Evolutionary conservation across 305 asterid species (phyloP), one percentile per base, ranked within the genome.

Genomic region (Solanum hybrid): DNA sequence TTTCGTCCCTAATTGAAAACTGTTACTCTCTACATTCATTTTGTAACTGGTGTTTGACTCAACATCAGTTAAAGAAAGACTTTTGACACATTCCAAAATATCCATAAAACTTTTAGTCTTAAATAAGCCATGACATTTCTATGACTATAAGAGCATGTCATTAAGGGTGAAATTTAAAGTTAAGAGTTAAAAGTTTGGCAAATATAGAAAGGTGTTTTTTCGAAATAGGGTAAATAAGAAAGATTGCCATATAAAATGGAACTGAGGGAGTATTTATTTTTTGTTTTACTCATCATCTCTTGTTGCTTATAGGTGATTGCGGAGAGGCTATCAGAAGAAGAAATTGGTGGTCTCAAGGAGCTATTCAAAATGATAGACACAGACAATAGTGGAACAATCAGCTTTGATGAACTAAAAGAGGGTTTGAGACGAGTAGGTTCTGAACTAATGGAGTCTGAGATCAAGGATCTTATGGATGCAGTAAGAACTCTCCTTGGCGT

Each of bases 241-340:
- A 14, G 80, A 29, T 1, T 74, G n/a, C n/a, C 37, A 74, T 14
- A 74, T 74, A 74, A 74, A 74, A 74, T 74, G 80, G 11, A 74
- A 74, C 37, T 29, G 37, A 74, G 24, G 37, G 80, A 74, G 37
- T 74, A 31, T 74, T 74, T 74, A 29, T 29, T 31, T 74, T 74
- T 74, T 74, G 24, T 69, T 87, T 46, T 37, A 34, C 90, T 92
- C 86, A 84, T 89, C 75, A 67, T 79, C 81, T 87, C 64, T 37
- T 36, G 20, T 74, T 36, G 46, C 83, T 87, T 40, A 14, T 88
- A 96, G 99, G 99, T 96, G 36, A 96, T 96, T 88, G 99, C 99
- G 3, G 98, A 95, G 91, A 92, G 94, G 92, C 93, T 96, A 75
- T 96, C 99, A n/a, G 99, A 96, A 91, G 99, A 96, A 88, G 99